Conservation (phyloP, 2,329 filamentous ascomycete species). For the Tetracladium maxilliforme region DNA sequence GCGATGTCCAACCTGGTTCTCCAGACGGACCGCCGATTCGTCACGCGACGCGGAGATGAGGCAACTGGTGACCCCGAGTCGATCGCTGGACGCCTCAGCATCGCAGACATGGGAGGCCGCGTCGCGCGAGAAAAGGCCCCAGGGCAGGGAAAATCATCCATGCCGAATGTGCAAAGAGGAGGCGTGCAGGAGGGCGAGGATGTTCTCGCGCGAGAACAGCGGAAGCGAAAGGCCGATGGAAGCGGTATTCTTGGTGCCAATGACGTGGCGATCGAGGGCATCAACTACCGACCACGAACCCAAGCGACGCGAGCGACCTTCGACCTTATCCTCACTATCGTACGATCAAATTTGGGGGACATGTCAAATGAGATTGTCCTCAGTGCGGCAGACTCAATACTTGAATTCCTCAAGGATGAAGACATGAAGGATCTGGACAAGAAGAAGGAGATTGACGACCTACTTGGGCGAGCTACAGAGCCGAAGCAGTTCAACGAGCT, state of each 20-base stretch:
- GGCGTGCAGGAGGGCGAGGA: conserved; percentile 68
- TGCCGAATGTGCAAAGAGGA: conserved; percentile 61
- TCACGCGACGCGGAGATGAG: conserved; percentile 84
- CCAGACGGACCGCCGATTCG: conserved; percentile 96
- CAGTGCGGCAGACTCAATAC: conserved; percentile 81
- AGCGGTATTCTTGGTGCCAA: conserved; percentile 70
- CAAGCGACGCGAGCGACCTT: conserved; percentile 85
- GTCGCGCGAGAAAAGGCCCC: conserved; percentile 68
- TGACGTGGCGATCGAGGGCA: conserved; percentile 78
- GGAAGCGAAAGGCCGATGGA: conserved; percentile 66
- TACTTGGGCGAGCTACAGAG: conserved; percentile 68
- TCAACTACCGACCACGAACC: conserved; percentile 84
- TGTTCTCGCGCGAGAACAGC: conserved; percentile 69
- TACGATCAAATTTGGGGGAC: conserved; percentile 78
- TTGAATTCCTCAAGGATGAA: conserved; percentile 90
- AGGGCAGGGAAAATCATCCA: conserved; percentile 62
- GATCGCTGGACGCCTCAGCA: conserved; percentile 81
- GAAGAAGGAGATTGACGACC: conserved; percentile 93
- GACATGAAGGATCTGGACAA: conserved; percentile 95
- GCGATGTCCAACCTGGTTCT: conserved; percentile 99
- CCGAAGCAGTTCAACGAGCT: conserved; percentile 94
- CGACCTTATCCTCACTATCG: conserved; percentile 84
- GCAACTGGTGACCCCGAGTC: conserved; percentile 95
- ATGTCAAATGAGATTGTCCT: conserved; percentile 83
- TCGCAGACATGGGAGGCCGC: conserved; percentile 85